Evolutionary conservation across 352 stramenopile species (phyloP), one percentile per base, ranked within the genome.

Genomic region (Phytophthora agathidicida): DNA sequence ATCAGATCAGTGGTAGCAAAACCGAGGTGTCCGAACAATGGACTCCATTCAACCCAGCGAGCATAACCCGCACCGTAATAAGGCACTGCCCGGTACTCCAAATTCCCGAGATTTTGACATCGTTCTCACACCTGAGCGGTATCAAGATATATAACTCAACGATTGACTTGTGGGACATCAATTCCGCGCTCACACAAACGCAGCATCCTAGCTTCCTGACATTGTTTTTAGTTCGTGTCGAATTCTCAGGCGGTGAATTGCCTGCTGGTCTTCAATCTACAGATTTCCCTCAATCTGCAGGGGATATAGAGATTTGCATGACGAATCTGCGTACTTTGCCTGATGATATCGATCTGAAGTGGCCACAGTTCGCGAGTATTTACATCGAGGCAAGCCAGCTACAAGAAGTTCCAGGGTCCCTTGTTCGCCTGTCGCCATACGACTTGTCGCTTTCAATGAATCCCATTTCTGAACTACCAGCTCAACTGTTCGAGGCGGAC

Each of bases 291-390:
- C 60, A 32, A 13, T 43, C 42, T 0, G 23, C 74, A 5, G 31
- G 28, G 7, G 58, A 83, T 37, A 55, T 85, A 19, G 68, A 79
- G 22, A 44, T 83, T 43, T 57, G 22, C 5, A 37, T 31, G 16
- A 69, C 52, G 13, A 79, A 77, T 42, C 52, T 87, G 11, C 60
- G 39, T 0, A 14, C 52, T 3, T 59, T 83, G 2, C 77, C 74
- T 8, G 20, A 55, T 3, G 45, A 80, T 33, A 31, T 87, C 7
- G 53, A 79, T 51, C 5, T 58, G 16, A 52, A 49, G 17, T 87
- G 74, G 74, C 30, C 60, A 23, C 27, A 58, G 13, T 23, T 30
- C 3, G 59, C 30, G 10, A 43, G 42, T n/a, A 52, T 68, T 16
- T 61, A 63, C n/a, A 48, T 68, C 11, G 59, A 68, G 36, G 36